These are phyloP conservation scores for Oldenlandia corymbosa DNA, from an alignment of 257 asterid genomes.

Conservation along the genomic window DNA sequence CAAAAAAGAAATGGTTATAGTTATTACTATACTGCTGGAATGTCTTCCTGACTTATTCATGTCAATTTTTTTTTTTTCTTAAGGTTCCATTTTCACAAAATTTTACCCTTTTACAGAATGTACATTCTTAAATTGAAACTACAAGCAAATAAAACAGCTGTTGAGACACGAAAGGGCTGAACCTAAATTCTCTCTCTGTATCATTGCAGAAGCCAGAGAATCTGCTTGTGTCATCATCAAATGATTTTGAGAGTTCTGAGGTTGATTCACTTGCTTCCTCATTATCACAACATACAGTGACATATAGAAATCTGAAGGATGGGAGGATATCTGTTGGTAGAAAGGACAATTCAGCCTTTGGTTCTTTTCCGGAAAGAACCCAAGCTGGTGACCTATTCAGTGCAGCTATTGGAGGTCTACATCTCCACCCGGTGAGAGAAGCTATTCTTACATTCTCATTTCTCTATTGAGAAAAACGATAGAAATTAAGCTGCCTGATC, in stretches of 20 bases:
- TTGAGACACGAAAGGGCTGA: not conserved
- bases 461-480: not conserved
- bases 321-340: conserved; percentile 59
- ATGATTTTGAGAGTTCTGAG: conserved; percentile 54
- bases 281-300: conserved; percentile 40
- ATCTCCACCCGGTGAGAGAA: conserved; percentile 59
- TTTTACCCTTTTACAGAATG: not conserved
- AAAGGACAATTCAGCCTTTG: conserved; percentile 35
- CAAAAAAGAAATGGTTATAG: not conserved
- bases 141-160: not conserved
- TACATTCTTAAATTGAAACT: not conserved
- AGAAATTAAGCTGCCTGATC: not conserved
- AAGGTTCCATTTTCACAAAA: not conserved
- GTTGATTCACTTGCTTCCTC: conserved; percentile 68
- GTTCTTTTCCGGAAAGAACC: conserved; percentile 51
- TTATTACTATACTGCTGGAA: too few relatives aligned
- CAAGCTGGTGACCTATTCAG: conserved; percentile 83
- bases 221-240: conserved; percentile 30
- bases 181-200: not conserved
- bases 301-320: conserved; percentile 51
- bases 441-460: conserved; percentile 5
- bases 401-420: conserved; percentile 49
- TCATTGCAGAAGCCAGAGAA: conserved; percentile 61
- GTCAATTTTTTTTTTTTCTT: not conserved
- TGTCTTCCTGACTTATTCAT: not conserved